A percentile compares a stretch with the other conserved stretches of the same genome.
phyloP scores from a whole-genome alignment of 108 stramenopile species.

The Stephanodiscus minutulus region DNA sequence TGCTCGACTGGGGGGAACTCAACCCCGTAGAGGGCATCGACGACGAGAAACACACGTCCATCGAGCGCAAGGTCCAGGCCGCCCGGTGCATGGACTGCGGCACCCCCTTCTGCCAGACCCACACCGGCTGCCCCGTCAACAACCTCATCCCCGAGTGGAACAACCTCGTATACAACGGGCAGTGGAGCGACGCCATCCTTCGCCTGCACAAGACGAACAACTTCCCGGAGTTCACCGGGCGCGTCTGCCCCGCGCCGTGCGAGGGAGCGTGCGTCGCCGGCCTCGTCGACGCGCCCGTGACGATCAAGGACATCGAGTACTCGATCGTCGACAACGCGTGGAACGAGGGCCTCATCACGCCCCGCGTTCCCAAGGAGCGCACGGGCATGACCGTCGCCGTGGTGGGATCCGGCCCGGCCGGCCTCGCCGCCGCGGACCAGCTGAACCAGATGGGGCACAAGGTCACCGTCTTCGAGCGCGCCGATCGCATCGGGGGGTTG shows the following conservation, averaged over 20 bases:
- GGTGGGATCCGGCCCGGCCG: conserved; percentile 93
- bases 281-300: conserved; percentile 91
- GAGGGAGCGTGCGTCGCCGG: conserved; percentile 98
- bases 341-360: conserved; percentile 91
- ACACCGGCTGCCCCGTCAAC: conserved; percentile 96
- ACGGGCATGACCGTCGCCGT: conserved; percentile 95
- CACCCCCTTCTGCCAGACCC: conserved; percentile 97
- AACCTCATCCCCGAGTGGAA: conserved; percentile 99
- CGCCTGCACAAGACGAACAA: conserved; percentile 96
- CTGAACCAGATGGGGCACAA: conserved; percentile 98
- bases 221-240: conserved; percentile 98
- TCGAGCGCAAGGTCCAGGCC: conserved; percentile 93
- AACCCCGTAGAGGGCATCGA: conserved; percentile 82
- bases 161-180: conserved; percentile 94
- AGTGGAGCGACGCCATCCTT: conserved; percentile 94
- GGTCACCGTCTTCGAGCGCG: conserved; percentile 94
- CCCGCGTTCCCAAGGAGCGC: conserved; percentile 88
- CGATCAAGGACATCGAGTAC: conserved; percentile 98
- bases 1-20: conserved; percentile 95
- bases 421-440: conserved; percentile 91
- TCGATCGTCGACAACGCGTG: conserved; percentile 95
- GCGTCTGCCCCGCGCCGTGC: conserved; percentile 97
- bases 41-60: conserved; percentile 72
- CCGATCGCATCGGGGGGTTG: conserved; percentile 95
- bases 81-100: conserved; percentile 99